Evolutionary conservation across 2,329 filamentous ascomycete species (phyloP).

Genomic region (Apiospora malaysiana): DNA sequence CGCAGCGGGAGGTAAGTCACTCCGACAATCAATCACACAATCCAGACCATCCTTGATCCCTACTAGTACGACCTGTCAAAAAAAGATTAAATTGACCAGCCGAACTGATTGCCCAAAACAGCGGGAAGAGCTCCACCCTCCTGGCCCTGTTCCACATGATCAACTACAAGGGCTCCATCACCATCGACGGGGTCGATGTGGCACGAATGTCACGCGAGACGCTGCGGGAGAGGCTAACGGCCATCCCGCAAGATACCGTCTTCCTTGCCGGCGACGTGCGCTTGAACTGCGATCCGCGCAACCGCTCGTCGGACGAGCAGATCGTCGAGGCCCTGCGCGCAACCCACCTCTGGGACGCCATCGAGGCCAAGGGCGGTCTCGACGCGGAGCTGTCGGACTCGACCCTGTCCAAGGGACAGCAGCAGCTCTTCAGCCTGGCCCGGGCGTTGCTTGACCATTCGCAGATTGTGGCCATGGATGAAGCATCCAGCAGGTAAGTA

Average conservation of each 20-base stretch:
- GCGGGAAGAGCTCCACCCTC: conserved; percentile 10
- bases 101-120: conserved; percentile 7
- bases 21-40: neutral
- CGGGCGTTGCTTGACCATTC: neutral
- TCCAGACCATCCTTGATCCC: neutral
- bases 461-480: conserved; percentile 19
- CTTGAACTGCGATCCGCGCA: conserved; percentile 19
- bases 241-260: conserved; percentile 20
- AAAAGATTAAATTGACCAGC: neutral
- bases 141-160: conserved; percentile 20
- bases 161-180: conserved; percentile 19
- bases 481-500: conserved; percentile 21
- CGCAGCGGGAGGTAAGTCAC: conserved; percentile 35
- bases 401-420: conserved; percentile 17
- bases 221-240: conserved; percentile 9
- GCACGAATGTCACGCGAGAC: conserved; percentile 13
- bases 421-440: conserved; percentile 20
- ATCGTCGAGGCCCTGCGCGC: neutral
- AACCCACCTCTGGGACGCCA: conserved; percentile 20
- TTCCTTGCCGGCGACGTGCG: conserved; percentile 18
- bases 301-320: neutral
- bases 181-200: conserved; percentile 21
- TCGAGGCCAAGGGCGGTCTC: conserved; percentile 12
- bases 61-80: neutral
- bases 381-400: neutral